Base-by-base conservation (phyloP, 1,284 basidiomycete species). In the Ceratobasidium papillatum region DNA sequence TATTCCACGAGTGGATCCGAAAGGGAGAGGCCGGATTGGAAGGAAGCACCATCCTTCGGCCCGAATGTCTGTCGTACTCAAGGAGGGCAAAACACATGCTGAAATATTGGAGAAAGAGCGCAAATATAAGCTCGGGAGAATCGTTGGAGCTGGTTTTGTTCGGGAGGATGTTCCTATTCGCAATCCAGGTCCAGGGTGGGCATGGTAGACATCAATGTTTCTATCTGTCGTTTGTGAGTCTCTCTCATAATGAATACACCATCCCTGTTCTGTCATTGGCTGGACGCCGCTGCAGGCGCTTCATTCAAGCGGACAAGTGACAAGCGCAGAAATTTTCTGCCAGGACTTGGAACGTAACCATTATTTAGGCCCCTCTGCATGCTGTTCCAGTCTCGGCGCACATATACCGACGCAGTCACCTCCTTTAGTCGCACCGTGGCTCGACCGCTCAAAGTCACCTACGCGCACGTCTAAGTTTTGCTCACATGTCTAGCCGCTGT, bases 11-110 rank as follows among this genome's bases (percentile, higher is more conserved):
- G 78, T 95, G n/a, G 95, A 99, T 78, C 89, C 92, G 77, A 92
- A 92, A 82, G 97, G 95, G 69, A 89, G 97, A 75, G 94, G 92
- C 27, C 90, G 92, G 78, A 86, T 84, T 76, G 97, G 97, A 76
- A 86, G 94, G 76, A 91, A 92, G 75, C 86, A 89, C 34, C 94
- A 94, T 80, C 91, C 91, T 0, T 89, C 90, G 75, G 90, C 96
- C 0, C 88, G 91, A 69, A 81, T 98, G 81, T 88, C 89, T 80
- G 91, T 98, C 41, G 82, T 96, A 0, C 83, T 98, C 77, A 90
- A 89, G 77, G 93, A 96, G 80, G 96, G 96, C 4, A 91, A 91
- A 85, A 95, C 93, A 9, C 82, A 88, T 62, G 89, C 89, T 78
- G 88, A 96, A 82, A 84, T 91, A 78, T 86, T 89, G 78, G 85